Conservation (phyloP, 1,139 yeast species). For the Yamadazyma buinensis region DNA sequence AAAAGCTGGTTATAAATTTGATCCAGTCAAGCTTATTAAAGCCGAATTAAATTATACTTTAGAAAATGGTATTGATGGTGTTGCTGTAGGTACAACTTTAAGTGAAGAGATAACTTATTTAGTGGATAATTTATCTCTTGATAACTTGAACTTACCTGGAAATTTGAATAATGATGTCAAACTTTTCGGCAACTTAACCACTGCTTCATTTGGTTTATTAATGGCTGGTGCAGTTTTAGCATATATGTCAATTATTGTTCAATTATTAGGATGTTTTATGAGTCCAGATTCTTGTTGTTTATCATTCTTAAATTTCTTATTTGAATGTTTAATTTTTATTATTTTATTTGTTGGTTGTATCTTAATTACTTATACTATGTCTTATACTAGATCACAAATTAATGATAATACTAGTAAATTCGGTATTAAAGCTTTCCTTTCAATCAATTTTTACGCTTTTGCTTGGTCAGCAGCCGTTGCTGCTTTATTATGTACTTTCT, state of each 20-base stretch:
- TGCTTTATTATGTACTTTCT: conserved; percentile 28
- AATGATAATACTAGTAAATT: conserved; percentile 27
- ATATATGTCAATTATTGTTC: conserved; percentile 27
- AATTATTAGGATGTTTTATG: conserved; percentile 29
- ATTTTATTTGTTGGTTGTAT: conserved; percentile 32
- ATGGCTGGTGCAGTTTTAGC: conserved; percentile 26
- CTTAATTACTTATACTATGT: conserved; percentile 31
- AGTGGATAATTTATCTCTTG: conserved; percentile 26
- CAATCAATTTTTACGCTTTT: conserved; percentile 42
- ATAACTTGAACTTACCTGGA: conserved; percentile 37
- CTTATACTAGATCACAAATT: conserved; percentile 27
- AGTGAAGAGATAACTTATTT: conserved; percentile 25
- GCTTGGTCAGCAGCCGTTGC: conserved; percentile 41
- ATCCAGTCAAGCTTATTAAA: conserved; percentile 48
- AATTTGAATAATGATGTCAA: conserved; percentile 28
- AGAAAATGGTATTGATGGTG: conserved; percentile 22
- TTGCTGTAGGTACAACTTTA: conserved; percentile 18
- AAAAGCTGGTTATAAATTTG: conserved; percentile 45
- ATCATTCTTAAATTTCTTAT: conserved; percentile 38
- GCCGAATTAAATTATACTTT: conserved; percentile 35
- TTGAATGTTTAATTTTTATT: conserved; percentile 29
- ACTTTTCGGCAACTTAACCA: conserved; percentile 24
- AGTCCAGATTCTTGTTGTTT: conserved; percentile 38
- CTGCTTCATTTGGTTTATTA: conserved; percentile 27
- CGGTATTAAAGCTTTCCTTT: conserved; percentile 36